A percentile compares a stretch with the other conserved stretches of the same genome.
These are phyloP conservation scores for Pythium insidiosum DNA, from an alignment of 352 stramenopile species.

Conservation along the genomic window DNA sequence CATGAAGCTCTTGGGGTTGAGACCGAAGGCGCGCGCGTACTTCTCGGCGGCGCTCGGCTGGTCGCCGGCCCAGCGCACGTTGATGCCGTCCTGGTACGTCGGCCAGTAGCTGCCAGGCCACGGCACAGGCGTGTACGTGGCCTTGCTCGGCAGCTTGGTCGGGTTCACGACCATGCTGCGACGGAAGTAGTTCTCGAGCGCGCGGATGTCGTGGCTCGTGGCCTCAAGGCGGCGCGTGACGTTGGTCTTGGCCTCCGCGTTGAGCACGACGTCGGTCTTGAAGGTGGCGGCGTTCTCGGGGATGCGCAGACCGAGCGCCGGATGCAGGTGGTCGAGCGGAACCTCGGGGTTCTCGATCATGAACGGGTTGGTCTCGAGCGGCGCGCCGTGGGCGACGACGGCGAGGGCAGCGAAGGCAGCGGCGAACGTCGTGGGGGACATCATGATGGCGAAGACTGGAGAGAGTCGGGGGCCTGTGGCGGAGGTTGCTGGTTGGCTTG, in stretches of 20 bases:
- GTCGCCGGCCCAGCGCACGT: background rate
- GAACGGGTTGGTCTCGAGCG: too few relatives aligned
- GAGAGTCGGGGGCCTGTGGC: too few relatives aligned
- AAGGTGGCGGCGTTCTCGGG: too few relatives aligned
- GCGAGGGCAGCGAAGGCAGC: too few relatives aligned
- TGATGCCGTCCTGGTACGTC: conserved; percentile 49
- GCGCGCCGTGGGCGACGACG: too few relatives aligned
- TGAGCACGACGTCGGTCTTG: too few relatives aligned
- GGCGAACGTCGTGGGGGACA: too few relatives aligned
- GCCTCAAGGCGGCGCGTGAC: background rate
- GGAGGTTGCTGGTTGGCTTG: too few relatives aligned
- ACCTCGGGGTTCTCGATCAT: too few relatives aligned
- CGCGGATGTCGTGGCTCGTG: conserved; percentile 3
- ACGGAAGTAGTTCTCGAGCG: conserved; percentile 2
- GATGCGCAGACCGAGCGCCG: too few relatives aligned
- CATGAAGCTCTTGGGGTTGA: conserved; percentile 10
- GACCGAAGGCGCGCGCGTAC: conserved; percentile 9
- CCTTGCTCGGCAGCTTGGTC: background rate
- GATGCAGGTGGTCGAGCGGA: too few relatives aligned
- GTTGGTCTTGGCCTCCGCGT: background rate
- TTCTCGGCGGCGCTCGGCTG: conserved; percentile 6
- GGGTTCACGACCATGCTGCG: conserved; percentile 2
- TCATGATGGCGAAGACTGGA: too few relatives aligned
- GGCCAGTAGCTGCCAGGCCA: conserved; percentile 66
- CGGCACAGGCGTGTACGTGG: background rate